Conservation (phyloP, 805 yeast genomes). For the Dipodascus albidus region DNA sequence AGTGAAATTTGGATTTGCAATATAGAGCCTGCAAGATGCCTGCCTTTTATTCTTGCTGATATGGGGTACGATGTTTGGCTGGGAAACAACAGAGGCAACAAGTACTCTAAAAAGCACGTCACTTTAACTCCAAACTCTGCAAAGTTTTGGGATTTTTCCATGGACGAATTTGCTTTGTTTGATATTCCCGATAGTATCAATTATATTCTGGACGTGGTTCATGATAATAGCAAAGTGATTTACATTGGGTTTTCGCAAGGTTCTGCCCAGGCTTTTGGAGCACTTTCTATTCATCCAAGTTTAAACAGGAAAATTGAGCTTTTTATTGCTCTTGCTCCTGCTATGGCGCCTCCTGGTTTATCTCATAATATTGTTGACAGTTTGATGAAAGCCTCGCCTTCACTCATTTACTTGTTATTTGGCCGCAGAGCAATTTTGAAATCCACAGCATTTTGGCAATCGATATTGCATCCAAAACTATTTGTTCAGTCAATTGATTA, state of each 20-base stretch:
- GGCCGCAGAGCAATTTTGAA: conserved; percentile 68
- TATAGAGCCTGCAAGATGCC: conserved; percentile 34
- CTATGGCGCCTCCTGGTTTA: conserved; percentile 82
- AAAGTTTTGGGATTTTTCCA: conserved; percentile 78
- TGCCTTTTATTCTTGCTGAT: conserved; percentile 70
- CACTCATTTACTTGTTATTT: conserved; percentile 55
- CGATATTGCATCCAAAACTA: conserved; percentile 61
- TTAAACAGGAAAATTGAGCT: conserved; percentile 42
- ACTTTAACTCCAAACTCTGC: conserved; percentile 31
- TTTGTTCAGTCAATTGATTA: conserved; percentile 62
- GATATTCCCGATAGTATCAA: conserved; percentile 82
- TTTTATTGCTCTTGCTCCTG: conserved; percentile 85
- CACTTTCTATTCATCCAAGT: conserved; percentile 51
- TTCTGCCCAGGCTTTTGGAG: conserved; percentile 84
- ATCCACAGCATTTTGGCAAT: conserved; percentile 69
- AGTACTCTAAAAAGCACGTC: conserved; percentile 75
- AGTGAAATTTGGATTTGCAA: conserved; percentile 70
- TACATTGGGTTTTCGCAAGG: conserved; percentile 93
- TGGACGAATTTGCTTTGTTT: conserved; percentile 84
- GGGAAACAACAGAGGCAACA: conserved; percentile 89
- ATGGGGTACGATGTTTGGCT: conserved; percentile 90
- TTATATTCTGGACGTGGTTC: conserved; percentile 48
- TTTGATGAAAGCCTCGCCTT: conserved; percentile 65
- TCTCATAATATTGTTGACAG: conserved; percentile 67
- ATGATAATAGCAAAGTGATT: conserved; percentile 26